These are phyloP conservation scores for Fusarium sp. DNA, from an alignment of 2,329 filamentous ascomycete genomes.

Conservation along the genomic window DNA sequence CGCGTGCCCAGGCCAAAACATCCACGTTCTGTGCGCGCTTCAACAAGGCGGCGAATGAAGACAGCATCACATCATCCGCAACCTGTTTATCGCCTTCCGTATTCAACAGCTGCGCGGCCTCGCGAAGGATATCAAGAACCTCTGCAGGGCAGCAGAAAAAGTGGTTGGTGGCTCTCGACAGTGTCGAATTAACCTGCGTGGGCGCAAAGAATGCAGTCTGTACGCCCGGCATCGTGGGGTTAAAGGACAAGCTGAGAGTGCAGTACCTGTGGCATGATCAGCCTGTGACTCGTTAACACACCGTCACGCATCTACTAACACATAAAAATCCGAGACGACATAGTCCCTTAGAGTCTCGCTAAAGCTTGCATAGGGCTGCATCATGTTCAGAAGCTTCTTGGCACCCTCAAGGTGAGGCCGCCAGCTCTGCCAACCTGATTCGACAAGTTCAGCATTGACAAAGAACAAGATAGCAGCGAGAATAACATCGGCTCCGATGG, in stretches of 20 bases:
- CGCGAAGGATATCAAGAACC: conserved; percentile 56
- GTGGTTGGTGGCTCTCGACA: conserved; percentile 55
- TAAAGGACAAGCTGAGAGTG: conserved; percentile 58
- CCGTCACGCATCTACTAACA: conserved; percentile 44
- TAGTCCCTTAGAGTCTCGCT: conserved; percentile 55
- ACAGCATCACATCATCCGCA: conserved; percentile 39
- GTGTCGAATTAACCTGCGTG: conserved; percentile 50
- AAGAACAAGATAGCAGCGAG: conserved; percentile 62
- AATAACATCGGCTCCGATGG: conserved; percentile 53
- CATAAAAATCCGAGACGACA: conserved; percentile 60
- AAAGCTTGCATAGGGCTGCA: conserved; percentile 49
- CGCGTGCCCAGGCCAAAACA: conserved; percentile 53
- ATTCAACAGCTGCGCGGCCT: conserved; percentile 53
- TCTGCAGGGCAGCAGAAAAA: conserved; percentile 60
- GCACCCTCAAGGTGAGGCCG: conserved; percentile 60
- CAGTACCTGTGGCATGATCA: conserved; percentile 51
- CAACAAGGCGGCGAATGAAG: conserved; percentile 49
- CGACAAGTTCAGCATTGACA: conserved; percentile 62
- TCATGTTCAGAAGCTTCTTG: conserved; percentile 54
- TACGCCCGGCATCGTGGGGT: conserved; percentile 44
- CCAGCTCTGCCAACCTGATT: conserved; percentile 60
- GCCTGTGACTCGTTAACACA: not conserved
- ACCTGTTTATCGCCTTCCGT: conserved; percentile 40
- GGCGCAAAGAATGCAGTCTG: conserved; percentile 49
- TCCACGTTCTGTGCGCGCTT: conserved; percentile 53